Base-by-base conservation (phyloP, 257 asterid species). In the Jacaranda copaia region DNA sequence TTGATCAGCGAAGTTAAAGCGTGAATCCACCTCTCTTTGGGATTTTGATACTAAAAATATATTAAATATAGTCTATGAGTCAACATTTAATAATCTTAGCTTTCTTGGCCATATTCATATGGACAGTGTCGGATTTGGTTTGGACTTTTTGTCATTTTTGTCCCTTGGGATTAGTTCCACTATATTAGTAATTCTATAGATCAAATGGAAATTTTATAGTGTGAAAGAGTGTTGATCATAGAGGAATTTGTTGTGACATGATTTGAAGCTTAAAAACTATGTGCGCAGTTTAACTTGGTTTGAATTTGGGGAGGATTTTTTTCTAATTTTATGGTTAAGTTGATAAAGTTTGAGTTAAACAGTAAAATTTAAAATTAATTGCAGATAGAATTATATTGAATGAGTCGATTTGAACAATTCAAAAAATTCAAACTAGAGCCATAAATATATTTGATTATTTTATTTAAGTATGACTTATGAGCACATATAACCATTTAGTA, bases 61-160 rank as follows among this genome's bases (percentile, higher is more conserved):
- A n/a, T n/a, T n/a, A n/a, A 25, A 74, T 74, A 73, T 43, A 43
- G 64, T 14, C 18, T 43, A 1, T 66, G n/a, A n/a, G 75, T 73
- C 75, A 74, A 69, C 40, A 61, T 61, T 58, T 67, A 20, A 42
- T 73, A 57, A 73, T 80, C 77, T 67, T 64, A 60, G 14, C 49
- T 62, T 49, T 43, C 62, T 16, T 53, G 19, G 63, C 35, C 80
- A 69, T 61, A 70, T 55, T 74, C 69, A 75, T 62, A 64, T 52
- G 65, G 65, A 36, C 70, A 57, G 45, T 36, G 13, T 73, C 46
- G 75, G 84, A 81, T 65, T 75, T 64, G 63, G 69, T 80, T 68
- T 80, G 56, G 77, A 80, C 70, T 60, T 48, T 3, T 55, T 53
- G 43, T 8, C 60, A 36, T 20, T 58, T 66, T 38, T 53, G 65